Evolutionary conservation across 306 rosid genomes (phyloP).

Genomic region (Parietaria judaica): DNA sequence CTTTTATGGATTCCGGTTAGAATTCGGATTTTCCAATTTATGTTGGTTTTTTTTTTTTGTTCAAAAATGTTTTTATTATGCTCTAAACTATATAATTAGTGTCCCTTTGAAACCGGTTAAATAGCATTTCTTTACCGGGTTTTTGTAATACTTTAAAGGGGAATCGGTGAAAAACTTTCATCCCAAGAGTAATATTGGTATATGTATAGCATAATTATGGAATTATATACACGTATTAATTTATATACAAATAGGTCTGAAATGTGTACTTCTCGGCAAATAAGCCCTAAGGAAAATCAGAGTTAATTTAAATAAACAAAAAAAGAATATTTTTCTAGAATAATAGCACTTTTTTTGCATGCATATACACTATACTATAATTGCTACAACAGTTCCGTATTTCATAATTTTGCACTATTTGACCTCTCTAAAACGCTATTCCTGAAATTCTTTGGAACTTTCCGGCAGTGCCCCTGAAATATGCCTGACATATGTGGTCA

Average conservation of each 20-base stretch:
- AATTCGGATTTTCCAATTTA: too few relatives aligned
- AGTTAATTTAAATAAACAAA: neutral
- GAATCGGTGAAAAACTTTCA: too few relatives aligned
- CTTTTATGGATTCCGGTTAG: too few relatives aligned
- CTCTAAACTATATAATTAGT: too few relatives aligned
- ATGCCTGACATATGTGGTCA: neutral
- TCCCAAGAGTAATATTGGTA: neutral
- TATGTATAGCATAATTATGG: neutral
- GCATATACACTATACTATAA: neutral
- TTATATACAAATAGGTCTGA: too few relatives aligned
- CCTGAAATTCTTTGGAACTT: conserved; percentile 6
- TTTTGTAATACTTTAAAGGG: too few relatives aligned
- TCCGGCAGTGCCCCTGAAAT: conserved; percentile 7
- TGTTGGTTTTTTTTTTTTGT: too few relatives aligned
- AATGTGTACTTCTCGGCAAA: neutral
- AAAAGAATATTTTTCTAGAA: neutral
- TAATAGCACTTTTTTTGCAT: neutral
- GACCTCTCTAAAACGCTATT: neutral
- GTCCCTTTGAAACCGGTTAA: too few relatives aligned
- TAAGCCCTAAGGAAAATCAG: neutral
- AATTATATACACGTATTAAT: too few relatives aligned
- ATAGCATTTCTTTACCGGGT: too few relatives aligned
- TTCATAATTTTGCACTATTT: neutral
- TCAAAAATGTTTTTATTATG: too few relatives aligned
- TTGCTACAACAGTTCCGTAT: neutral